Conservation (phyloP, 331 rosid genomes). For the Arachis monticola region DNA sequence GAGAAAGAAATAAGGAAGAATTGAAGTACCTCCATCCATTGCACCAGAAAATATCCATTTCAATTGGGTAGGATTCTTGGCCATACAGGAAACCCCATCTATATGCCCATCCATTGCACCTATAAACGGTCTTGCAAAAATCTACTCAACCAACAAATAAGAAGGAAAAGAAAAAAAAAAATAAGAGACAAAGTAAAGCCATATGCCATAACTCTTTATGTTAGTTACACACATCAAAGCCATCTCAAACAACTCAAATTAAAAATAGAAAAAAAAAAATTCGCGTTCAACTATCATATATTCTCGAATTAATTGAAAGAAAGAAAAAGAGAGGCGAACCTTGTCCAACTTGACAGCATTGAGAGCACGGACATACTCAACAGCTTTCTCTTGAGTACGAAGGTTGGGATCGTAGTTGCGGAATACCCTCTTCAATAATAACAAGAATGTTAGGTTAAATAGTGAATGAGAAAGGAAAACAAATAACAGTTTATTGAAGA, state of each 20-base stretch:
- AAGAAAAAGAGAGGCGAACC: slow-evolving; percentile 43
- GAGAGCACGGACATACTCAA: slow-evolving; percentile 85
- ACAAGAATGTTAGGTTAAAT: background rate
- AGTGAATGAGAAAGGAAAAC: background rate
- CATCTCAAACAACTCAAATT: background rate
- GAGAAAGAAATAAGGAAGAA: slow-evolving; percentile 11
- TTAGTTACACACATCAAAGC: background rate
- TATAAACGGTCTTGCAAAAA: slow-evolving; percentile 89
- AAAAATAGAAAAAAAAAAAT: background rate
- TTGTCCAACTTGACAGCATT: slow-evolving; percentile 89
- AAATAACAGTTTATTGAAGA: background rate
- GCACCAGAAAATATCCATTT: slow-evolving; percentile 85
- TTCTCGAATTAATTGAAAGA: background rate
- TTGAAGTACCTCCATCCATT: slow-evolving; percentile 89
- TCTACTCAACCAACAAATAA: slow-evolving; percentile 56
- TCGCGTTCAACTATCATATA: background rate
- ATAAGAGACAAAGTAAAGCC: background rate
- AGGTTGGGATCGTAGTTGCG: slow-evolving; percentile 82
- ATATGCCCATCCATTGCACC: slow-evolving; percentile 97
- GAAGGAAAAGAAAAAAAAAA: background rate
- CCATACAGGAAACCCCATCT: slow-evolving; percentile 83
- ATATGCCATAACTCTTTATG: background rate
- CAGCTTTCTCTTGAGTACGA: slow-evolving; percentile 87
- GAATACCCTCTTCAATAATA: slow-evolving; percentile 70
- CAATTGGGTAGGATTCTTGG: slow-evolving; percentile 85